phyloP scores from a whole-genome alignment of 2,329 filamentous ascomycete genomes.

The Hypoxylon sp. region DNA sequence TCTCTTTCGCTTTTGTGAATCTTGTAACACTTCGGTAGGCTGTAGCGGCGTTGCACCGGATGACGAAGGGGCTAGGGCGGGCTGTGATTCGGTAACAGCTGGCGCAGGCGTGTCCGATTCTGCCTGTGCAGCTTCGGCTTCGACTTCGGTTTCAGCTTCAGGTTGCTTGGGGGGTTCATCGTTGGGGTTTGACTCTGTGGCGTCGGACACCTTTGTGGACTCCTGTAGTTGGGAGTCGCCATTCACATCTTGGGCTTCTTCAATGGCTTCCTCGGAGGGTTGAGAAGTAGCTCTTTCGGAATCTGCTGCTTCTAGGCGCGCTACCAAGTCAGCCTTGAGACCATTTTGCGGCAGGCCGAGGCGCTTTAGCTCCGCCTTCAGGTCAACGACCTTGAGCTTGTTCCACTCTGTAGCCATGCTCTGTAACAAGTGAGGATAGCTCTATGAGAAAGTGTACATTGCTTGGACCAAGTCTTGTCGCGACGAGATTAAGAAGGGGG shows the following conservation, averaged over 20 bases:
- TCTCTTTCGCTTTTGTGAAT: slow-evolving; percentile 76
- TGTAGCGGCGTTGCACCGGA: slow-evolving; percentile 48
- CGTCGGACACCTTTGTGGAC: slow-evolving; percentile 30
- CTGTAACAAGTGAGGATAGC: slow-evolving; percentile 21
- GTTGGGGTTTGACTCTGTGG: slow-evolving; percentile 17
- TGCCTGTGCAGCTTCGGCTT: slow-evolving; percentile 42
- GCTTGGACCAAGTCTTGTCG: slow-evolving; percentile 25
- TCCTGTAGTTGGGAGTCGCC: slow-evolving; percentile 39
- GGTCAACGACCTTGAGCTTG: slow-evolving; percentile 79
- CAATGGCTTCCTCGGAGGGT: slow-evolving; percentile 35
- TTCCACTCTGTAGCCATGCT: slow-evolving; percentile 67
- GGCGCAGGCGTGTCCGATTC: slow-evolving; percentile 37
- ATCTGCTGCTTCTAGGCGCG: slow-evolving; percentile 68
- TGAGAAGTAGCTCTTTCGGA: slow-evolving; percentile 37
- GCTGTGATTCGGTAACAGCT: slow-evolving; percentile 45
- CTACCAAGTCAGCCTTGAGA: slow-evolving; percentile 79
- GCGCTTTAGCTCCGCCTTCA: slow-evolving; percentile 81
- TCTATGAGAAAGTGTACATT: slow-evolving; percentile 43
- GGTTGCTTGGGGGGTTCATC: slow-evolving; percentile 24
- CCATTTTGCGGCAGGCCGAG: slow-evolving; percentile 79
- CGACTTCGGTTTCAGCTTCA: slow-evolving; percentile 31
- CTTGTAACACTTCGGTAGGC: slow-evolving; percentile 58
- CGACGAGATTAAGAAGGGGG: slow-evolving; percentile 6
- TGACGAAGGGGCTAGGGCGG: slow-evolving; percentile 20
- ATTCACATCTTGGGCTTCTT: slow-evolving; percentile 37